Evolutionary conservation across 2,329 filamentous ascomycete genomes (phyloP).

Genomic region (Penicillium sp.): DNA sequence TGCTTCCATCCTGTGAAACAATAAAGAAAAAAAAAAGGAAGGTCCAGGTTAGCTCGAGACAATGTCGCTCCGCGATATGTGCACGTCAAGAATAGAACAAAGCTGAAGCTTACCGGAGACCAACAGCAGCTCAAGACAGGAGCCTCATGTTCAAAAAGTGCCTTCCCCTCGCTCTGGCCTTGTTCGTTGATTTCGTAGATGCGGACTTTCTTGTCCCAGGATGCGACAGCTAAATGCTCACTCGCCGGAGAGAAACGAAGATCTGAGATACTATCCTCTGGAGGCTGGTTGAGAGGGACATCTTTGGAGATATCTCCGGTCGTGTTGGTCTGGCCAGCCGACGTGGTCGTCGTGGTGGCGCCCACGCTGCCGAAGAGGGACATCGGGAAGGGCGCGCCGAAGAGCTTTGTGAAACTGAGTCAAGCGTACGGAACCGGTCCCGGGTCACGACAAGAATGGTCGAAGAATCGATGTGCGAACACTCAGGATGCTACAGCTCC

Average conservation of each 20-base stretch:
- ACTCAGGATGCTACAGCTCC: not conserved
- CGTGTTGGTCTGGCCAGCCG: slow-evolving; percentile 56
- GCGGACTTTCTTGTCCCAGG: slow-evolving; percentile 96
- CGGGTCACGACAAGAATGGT: too few relatives aligned
- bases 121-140: slow-evolving; percentile 82
- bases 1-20: slow-evolving; percentile 69
- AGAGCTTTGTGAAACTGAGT: not conserved
- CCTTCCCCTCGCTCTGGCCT: slow-evolving; percentile 77
- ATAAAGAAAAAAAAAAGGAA: slow-evolving; percentile 6
- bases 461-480: not conserved
- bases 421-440: not conserved
- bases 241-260: slow-evolving; percentile 70
- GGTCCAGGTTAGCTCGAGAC: slow-evolving; percentile 2
- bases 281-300: slow-evolving; percentile 68
- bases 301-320: slow-evolving; percentile 89
- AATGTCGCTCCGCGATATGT: not conserved
- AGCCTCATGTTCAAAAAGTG: slow-evolving; percentile 76
- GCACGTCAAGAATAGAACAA: not conserved
- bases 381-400: slow-evolving; percentile 26
- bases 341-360: slow-evolving; percentile 42
- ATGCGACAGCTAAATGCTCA: slow-evolving; percentile 82
- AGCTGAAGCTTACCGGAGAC: slow-evolving; percentile 62
- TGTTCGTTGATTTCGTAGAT: slow-evolving; percentile 84
- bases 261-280: slow-evolving; percentile 84
- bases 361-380: slow-evolving; percentile 48